A percentile compares a stretch with the other conserved stretches of the same genome.
phyloP scores from a whole-genome alignment of 116 monocot species.

The Papilionanthe hybrid region DNA sequence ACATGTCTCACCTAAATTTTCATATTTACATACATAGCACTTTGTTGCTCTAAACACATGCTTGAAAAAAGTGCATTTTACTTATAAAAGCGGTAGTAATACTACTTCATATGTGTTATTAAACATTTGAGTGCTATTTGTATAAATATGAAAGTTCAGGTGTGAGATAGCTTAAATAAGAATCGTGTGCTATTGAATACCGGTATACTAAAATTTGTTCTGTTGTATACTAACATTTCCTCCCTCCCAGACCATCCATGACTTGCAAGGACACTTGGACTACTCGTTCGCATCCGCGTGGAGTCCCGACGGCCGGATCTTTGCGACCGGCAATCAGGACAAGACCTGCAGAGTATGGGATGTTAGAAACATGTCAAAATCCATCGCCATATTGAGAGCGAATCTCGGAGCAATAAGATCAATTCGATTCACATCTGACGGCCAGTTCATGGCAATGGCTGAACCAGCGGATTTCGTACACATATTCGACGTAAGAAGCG shows the following conservation, averaged over 20 bases:
- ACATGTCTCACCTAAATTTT: too few relatives aligned
- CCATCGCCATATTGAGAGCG: slow-evolving; percentile 40
- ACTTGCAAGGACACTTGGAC: slow-evolving; percentile 46
- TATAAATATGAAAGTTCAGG: too few relatives aligned
- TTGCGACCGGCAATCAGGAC: slow-evolving; percentile 71
- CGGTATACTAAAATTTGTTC: too few relatives aligned
- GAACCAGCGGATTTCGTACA: slow-evolving; percentile 72
- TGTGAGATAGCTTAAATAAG: too few relatives aligned
- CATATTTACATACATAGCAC: too few relatives aligned
- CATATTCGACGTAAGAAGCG: slow-evolving; percentile 23
- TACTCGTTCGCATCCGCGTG: slow-evolving; percentile 74
- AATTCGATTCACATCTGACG: slow-evolving; percentile 47
- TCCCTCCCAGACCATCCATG: slow-evolving; percentile 17
- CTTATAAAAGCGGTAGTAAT: too few relatives aligned
- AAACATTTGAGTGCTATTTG: too few relatives aligned
- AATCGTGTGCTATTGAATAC: too few relatives aligned
- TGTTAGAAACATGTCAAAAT: slow-evolving; percentile 42
- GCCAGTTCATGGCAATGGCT: slow-evolving; percentile 46
- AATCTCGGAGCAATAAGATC: slow-evolving; percentile 54
- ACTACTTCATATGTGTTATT: too few relatives aligned
- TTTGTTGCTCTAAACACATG: too few relatives aligned
- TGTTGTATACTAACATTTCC: not conserved
- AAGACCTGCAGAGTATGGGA: slow-evolving; percentile 74
- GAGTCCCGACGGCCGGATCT: slow-evolving; percentile 43
- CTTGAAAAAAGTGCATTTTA: too few relatives aligned